Evolutionary conservation across 1,139 yeast genomes (phyloP).

Genomic region (Pichia sp.): DNA sequence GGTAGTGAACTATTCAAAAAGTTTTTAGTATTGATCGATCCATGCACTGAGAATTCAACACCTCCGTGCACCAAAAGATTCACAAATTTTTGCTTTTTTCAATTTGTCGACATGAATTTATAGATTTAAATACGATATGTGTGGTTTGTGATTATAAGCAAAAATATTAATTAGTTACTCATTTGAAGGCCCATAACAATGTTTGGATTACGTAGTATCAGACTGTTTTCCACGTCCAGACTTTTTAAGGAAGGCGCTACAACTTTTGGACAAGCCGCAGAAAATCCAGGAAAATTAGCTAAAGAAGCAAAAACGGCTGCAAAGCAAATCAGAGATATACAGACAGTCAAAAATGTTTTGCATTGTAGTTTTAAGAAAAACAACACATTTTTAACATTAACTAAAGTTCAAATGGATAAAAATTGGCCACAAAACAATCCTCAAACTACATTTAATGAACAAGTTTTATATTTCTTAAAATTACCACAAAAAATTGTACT

Average conservation of each 20-base stretch:
- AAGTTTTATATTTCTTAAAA: slow-evolving; percentile 69
- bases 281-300: slow-evolving; percentile 9
- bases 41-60: neutral
- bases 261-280: slow-evolving; percentile 25
- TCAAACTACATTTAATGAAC: slow-evolving; percentile 58
- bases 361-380: slow-evolving; percentile 75
- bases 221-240: slow-evolving; percentile 7
- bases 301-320: slow-evolving; percentile 4
- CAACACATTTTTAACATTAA: slow-evolving; percentile 73
- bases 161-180: too few species aligned
- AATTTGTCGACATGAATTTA: neutral
- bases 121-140: neutral
- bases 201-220: slow-evolving; percentile 2
- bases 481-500: slow-evolving; percentile 71
- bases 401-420: slow-evolving; percentile 63
- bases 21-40: neutral
- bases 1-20: neutral
- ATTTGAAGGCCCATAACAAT: neutral
- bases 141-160: neutral
- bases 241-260: slow-evolving; percentile 7
- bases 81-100: neutral
- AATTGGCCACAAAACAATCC: slow-evolving; percentile 53
- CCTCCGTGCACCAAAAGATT: neutral
- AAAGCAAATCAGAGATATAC: slow-evolving; percentile 23
- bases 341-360: slow-evolving; percentile 52